phyloP scores from a whole-genome alignment of 305 asterid species.

The Vinca major region DNA sequence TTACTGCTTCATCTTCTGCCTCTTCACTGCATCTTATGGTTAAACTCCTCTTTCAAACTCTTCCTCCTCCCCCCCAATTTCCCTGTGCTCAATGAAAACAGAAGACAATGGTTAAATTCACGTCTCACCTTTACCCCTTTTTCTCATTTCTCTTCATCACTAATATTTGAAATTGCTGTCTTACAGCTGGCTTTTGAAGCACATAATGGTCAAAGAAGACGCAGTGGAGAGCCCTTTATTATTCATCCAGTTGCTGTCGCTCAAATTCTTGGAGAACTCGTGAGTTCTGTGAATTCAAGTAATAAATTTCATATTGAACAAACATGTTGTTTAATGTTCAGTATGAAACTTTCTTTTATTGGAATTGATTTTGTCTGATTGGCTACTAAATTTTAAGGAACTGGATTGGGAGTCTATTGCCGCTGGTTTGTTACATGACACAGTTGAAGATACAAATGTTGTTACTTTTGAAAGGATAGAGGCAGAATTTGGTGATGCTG shows the following conservation, averaged over 20 bases:
- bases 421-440: slow-evolving; percentile 92
- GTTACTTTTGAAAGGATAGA: slow-evolving; percentile 85
- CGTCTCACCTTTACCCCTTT: neutral
- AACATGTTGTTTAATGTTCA: slow-evolving; percentile 5
- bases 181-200: slow-evolving; percentile 85
- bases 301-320: slow-evolving; percentile 11
- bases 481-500: slow-evolving; percentile 63
- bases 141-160: neutral
- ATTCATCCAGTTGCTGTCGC: slow-evolving; percentile 97
- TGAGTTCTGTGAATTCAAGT: slow-evolving; percentile 27
- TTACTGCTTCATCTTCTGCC: slow-evolving; percentile 9
- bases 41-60: neutral
- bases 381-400: slow-evolving; percentile 40
- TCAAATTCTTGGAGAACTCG: slow-evolving; percentile 88
- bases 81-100: neutral
- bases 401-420: slow-evolving; percentile 93
- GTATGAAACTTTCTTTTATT: neutral
- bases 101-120: neutral
- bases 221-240: slow-evolving; percentile 94
- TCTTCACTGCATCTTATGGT: slow-evolving; percentile 1
- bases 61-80: neutral
- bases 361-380: slow-evolving; percentile 4
- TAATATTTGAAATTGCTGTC: slow-evolving; percentile 8
- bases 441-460: slow-evolving; percentile 80
- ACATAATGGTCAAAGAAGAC: slow-evolving; percentile 93